Evolutionary conservation across 345 rosid species (phyloP).

Genomic region (Eucalyptus urophylla): DNA sequence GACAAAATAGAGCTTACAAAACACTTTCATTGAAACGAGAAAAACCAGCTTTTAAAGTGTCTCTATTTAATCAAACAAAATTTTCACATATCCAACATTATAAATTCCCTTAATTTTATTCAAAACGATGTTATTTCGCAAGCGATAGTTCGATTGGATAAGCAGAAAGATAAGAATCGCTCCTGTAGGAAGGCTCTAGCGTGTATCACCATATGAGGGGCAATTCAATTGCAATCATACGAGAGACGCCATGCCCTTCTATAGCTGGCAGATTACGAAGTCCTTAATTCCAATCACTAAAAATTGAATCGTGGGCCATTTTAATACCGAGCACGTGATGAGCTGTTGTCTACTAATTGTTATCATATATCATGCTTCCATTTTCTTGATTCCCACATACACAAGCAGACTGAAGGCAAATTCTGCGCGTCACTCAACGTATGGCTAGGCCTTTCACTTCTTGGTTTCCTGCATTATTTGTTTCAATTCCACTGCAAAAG

Average conservation of each 20-base stretch:
- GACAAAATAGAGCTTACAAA: too few species aligned
- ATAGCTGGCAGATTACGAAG: neutral
- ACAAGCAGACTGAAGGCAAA: too few species aligned
- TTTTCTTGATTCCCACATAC: neutral
- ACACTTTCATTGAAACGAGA: too few species aligned
- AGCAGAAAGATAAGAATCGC: neutral
- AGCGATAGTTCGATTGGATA: neutral
- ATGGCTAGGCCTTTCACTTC: too few species aligned
- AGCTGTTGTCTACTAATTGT: neutral
- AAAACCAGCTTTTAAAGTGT: too few species aligned
- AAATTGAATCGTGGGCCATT: neutral
- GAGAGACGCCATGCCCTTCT: neutral
- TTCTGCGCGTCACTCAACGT: too few species aligned
- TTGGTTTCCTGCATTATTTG: too few species aligned
- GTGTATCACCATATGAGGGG: neutral
- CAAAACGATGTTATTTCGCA: neutral
- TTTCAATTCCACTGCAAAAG: conserved; percentile 19
- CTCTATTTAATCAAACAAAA: too few species aligned
- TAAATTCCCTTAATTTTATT: too few species aligned
- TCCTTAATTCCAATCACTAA: neutral
- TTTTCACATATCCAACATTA: too few species aligned
- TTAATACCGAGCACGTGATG: neutral
- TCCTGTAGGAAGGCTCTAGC: neutral
- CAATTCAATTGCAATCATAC: neutral
- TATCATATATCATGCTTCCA: neutral